Evolutionary conservation across 768 basidiomycete genomes (phyloP).

Genomic region (Boletus patriciae): DNA sequence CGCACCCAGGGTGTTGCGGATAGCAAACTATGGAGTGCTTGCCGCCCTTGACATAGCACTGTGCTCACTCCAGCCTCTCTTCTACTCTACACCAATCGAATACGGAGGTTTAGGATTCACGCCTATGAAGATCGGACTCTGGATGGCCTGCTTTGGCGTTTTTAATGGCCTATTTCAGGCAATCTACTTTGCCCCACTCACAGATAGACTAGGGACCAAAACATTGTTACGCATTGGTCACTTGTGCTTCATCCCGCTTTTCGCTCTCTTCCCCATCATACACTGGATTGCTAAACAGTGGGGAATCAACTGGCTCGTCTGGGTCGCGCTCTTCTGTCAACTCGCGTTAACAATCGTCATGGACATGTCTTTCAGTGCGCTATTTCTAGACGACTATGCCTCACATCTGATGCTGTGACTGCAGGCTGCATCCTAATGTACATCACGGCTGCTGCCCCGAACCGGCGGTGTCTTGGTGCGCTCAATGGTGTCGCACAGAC

Average conservation of each 20-base stretch:
- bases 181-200: slow-evolving; percentile 34
- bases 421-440: slow-evolving; percentile 70
- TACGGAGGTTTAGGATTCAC: slow-evolving; percentile 40
- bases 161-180: slow-evolving; percentile 34
- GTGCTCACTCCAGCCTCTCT: slow-evolving; percentile 39
- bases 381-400: not conserved
- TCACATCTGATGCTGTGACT: slow-evolving; percentile 1
- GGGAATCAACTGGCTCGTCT: slow-evolving; percentile 25
- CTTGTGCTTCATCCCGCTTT: slow-evolving; percentile 29
- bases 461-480: slow-evolving; percentile 63
- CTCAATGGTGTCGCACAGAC: slow-evolving; percentile 54
- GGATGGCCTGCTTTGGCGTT: slow-evolving; percentile 38
- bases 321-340: slow-evolving; percentile 29
- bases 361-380: slow-evolving; percentile 37
- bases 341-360: slow-evolving; percentile 21
- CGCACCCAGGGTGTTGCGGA: slow-evolving; percentile 28
- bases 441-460: slow-evolving; percentile 65
- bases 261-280: slow-evolving; percentile 34
- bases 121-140: slow-evolving; percentile 37
- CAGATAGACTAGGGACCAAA: slow-evolving; percentile 32
- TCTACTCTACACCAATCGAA: slow-evolving; percentile 38
- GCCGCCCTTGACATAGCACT: slow-evolving; percentile 37
- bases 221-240: slow-evolving; percentile 30
- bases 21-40: slow-evolving; percentile 40
- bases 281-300: slow-evolving; percentile 28